Evolutionary conservation across 2,329 filamentous ascomycete genomes (phyloP).

Genomic region (Aspergillus brasiliensis): DNA sequence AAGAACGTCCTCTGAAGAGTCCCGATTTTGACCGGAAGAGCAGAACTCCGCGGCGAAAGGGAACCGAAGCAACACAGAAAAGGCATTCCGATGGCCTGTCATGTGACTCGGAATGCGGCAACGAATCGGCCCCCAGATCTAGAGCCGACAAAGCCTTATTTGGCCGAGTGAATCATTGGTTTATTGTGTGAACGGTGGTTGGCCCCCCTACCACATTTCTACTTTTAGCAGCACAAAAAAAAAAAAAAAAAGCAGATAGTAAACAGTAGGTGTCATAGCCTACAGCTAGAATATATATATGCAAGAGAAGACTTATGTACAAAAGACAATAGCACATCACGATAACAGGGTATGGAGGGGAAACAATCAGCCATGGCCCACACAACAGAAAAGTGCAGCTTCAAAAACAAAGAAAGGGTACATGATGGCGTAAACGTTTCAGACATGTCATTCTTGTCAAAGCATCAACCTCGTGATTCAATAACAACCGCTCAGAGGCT

Average conservation of each 20-base stretch:
- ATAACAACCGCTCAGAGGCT: slow-evolving; percentile 28
- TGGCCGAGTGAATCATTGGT: neutral
- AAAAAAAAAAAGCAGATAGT: neutral
- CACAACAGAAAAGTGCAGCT: slow-evolving; percentile 17
- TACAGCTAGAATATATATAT: slow-evolving; percentile 26
- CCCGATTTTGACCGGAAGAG: neutral
- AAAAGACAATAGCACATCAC: slow-evolving; percentile 25
- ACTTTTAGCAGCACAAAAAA: neutral
- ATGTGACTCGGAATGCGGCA: slow-evolving; percentile 26
- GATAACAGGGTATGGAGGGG: slow-evolving; percentile 21
- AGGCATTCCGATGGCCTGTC: slow-evolving; percentile 17
- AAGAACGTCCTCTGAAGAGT: neutral
- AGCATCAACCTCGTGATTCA: slow-evolving; percentile 26
- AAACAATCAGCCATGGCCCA: slow-evolving; percentile 18
- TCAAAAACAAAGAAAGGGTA: slow-evolving; percentile 24
- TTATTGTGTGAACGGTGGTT: neutral
- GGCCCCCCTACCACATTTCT: neutral
- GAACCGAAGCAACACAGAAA: slow-evolving; percentile 12
- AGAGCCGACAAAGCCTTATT: neutral
- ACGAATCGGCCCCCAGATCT: neutral
- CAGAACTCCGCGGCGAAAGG: slow-evolving; percentile 23
- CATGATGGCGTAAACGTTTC: slow-evolving; percentile 34
- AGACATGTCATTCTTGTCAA: slow-evolving; percentile 39
- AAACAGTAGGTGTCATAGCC: slow-evolving; percentile 9
- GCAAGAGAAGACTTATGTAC: slow-evolving; percentile 37